A percentile compares a stretch with the other conserved stretches of the same genome.
Conservation (phyloP, 257 asterid genomes). For the Ocimum tenuiflorum region DNA sequence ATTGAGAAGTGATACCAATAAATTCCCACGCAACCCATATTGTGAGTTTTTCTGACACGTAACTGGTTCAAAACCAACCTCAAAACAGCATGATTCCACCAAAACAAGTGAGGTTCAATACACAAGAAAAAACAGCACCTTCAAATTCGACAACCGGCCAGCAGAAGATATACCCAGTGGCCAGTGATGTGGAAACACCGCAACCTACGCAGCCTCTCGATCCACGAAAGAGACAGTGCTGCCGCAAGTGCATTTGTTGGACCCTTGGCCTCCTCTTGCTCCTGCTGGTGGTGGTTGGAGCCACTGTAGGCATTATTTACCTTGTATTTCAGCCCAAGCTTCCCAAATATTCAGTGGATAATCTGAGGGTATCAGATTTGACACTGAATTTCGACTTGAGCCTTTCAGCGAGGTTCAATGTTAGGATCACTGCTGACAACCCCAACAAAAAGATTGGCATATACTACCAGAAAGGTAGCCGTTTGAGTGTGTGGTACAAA, state of each 20-base stretch:
- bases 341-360: slow-evolving; percentile 74
- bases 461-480: slow-evolving; percentile 81
- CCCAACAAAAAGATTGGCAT: slow-evolving; percentile 84
- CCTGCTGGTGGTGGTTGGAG: slow-evolving; percentile 50
- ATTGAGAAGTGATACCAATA: no score
- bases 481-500: slow-evolving; percentile 73
- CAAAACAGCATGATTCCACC: background rate
- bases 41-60: no score
- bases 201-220: slow-evolving; percentile 19
- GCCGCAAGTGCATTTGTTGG: slow-evolving; percentile 78
- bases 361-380: slow-evolving; percentile 68
- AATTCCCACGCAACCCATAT: no score
- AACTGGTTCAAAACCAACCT: background rate
- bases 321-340: slow-evolving; percentile 67
- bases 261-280: slow-evolving; percentile 54
- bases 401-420: slow-evolving; percentile 64
- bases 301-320: slow-evolving; percentile 55
- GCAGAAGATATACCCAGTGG: slow-evolving; percentile 65
- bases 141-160: no score
- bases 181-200: slow-evolving; percentile 39
- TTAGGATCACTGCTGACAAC: slow-evolving; percentile 62
- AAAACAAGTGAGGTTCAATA: background rate
- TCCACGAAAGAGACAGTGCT: slow-evolving; percentile 31
- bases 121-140: background rate
- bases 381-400: no score